Base-by-base conservation (phyloP, 257 asterid genomes). In the Rehmannia glutinosa region DNA sequence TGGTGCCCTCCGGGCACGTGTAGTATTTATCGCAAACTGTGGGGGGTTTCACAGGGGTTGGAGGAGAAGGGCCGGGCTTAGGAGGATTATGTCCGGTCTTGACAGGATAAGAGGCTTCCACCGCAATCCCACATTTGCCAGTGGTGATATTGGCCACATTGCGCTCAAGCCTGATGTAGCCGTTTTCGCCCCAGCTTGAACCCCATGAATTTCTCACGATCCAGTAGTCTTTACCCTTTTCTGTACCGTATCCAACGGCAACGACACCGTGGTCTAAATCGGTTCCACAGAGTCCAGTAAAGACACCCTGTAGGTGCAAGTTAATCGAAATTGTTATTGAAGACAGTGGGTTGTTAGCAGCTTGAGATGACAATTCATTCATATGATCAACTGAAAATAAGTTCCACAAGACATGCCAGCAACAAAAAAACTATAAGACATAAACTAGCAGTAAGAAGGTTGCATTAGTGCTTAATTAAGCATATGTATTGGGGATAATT, bases 171-270 rank as follows among this genome's bases (percentile, higher is more conserved):
- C 75, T 82, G 74, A 92, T 80, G 80, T 92, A 92, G 0, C 98
- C 98, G 0, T 69, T 56, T 51, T 90, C 97, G 4, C 98, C 98
- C 98, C 98, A 92, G 32, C 49, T 77, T 0, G 85, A 17, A 1
- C 98, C 98, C 98, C 98, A 92, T 9, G 98, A 92, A 68, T 90
- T 92, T 70, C 88, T 77, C 42, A 92, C 95, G 0, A 82, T 73
- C 98, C 96, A 92, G 75, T 90, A 90, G 46, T 90, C 97, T 27
- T 69, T 73, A 2, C 92, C 92, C 0, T 81, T 49, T 9, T 90
- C 94, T 0, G 87, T 74, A 3, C 95, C 97, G 3, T 92, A 90
- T 38, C 98, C 98, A 57, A 92, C 94, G 0, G 85, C 92, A 30
- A 80, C 87, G 11, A 92, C 97, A 0, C 97, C 97, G 13, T 92